These are phyloP conservation scores for Fusarium odoratissimum DNA, from an alignment of 2,329 filamentous ascomycete species.

Conservation along the genomic window DNA sequence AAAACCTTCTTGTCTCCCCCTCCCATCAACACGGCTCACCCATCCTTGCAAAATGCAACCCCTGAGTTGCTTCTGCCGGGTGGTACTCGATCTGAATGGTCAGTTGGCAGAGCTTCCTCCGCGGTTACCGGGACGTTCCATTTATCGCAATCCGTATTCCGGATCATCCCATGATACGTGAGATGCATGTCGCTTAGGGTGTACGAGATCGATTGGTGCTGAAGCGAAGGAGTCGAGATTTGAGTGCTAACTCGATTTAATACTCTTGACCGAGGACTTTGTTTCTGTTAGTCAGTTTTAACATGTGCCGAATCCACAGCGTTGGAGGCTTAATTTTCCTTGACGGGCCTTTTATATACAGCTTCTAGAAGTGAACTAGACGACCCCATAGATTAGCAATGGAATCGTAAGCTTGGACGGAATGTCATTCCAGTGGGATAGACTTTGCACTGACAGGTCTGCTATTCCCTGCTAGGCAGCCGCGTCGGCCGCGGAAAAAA, in stretches of 20 bases:
- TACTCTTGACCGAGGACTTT: not conserved
- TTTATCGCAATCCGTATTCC: not conserved
- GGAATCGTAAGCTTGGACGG: not conserved
- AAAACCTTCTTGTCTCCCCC: not conserved
- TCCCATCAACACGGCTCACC: not conserved
- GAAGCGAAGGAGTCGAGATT: not conserved
- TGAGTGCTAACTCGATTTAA: not conserved
- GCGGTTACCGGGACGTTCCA: not conserved
- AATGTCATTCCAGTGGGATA: not conserved
- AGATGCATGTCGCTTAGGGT: not conserved
- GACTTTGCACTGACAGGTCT: not conserved
- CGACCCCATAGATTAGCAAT: not conserved
- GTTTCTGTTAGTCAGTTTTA: not conserved
- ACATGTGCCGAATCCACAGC: not conserved
- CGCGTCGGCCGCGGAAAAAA: not conserved
- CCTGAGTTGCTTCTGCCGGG: not conserved
- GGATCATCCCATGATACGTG: not conserved
- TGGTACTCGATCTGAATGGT: not conserved
- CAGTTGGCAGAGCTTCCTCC: not conserved
- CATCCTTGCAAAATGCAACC: not conserved
- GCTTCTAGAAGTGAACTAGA: constrained; percentile 4
- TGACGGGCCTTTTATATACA: not conserved
- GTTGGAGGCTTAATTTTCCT: not conserved
- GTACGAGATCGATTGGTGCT: not conserved
- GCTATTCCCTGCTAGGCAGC: not conserved